These are phyloP conservation scores for Fomes fomentarius DNA, from an alignment of 1,284 basidiomycete species.

Conservation along the genomic window DNA sequence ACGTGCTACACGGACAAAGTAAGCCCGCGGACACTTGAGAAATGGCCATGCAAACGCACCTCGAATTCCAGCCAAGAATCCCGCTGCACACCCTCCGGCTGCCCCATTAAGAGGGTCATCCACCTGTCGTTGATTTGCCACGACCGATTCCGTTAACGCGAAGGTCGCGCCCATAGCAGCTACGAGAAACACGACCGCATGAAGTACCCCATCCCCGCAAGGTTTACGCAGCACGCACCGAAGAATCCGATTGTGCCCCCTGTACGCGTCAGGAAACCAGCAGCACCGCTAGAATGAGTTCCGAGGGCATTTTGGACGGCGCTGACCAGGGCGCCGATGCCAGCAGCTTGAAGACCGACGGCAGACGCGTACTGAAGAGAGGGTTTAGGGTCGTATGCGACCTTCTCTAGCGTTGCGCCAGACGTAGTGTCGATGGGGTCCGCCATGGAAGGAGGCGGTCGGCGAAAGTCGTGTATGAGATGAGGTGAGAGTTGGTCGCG, in stretches of 20 bases:
- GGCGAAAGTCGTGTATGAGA: slow-evolving; percentile 20
- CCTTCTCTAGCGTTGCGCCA: slow-evolving; percentile 10
- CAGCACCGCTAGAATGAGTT: slow-evolving; percentile 82
- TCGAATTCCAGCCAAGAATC: slow-evolving; percentile 86
- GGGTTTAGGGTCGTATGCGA: slow-evolving; percentile 58
- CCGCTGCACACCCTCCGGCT: slow-evolving; percentile 90
- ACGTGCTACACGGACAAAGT: slow-evolving; percentile 55
- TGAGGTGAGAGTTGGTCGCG: slow-evolving; percentile 20
- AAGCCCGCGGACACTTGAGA: slow-evolving; percentile 1
- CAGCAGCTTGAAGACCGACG: slow-evolving; percentile 70
- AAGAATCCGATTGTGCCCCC: slow-evolving; percentile 85
- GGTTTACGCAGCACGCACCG: slow-evolving; percentile 48
- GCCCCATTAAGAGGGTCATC: slow-evolving; percentile 87
- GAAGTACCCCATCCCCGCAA: not conserved
- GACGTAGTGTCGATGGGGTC: slow-evolving; percentile 23
- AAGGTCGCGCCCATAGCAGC: slow-evolving; percentile 93
- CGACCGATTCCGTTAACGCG: slow-evolving; percentile 78
- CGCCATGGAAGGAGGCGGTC: slow-evolving; percentile 29
- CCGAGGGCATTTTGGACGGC: slow-evolving; percentile 86
- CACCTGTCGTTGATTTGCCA: slow-evolving; percentile 83
- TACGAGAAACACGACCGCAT: slow-evolving; percentile 32
- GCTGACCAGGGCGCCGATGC: slow-evolving; percentile 79
- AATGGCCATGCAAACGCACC: slow-evolving; percentile 52
- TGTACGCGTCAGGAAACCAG: slow-evolving; percentile 81
- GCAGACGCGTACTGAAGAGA: slow-evolving; percentile 61